These are phyloP conservation scores for Spirogloea muscicola DNA, from an alignment of 139 green algal species.

Conservation along the genomic window DNA sequence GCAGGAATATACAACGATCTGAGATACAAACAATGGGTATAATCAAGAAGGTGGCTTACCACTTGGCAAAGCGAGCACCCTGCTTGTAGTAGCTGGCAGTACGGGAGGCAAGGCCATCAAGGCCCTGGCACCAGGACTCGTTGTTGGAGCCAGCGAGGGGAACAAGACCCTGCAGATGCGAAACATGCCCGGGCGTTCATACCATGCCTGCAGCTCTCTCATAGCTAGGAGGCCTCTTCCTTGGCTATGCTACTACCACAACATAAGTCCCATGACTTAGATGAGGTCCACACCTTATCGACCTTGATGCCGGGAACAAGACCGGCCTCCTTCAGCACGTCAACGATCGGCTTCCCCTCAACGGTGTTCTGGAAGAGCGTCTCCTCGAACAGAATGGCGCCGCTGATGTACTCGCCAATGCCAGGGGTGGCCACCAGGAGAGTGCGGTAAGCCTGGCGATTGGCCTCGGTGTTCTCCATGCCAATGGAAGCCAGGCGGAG, in stretches of 20 bases:
- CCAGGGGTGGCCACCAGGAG: slow-evolving; percentile 34
- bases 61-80: slow-evolving; percentile 95
- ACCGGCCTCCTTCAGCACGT: slow-evolving; percentile 73
- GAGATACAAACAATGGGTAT: background rate
- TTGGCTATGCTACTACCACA: too few relatives aligned
- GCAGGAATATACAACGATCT: too few relatives aligned
- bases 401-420: slow-evolving; percentile 72
- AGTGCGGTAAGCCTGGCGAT: slow-evolving; percentile 47
- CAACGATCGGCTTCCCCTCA: slow-evolving; percentile 77
- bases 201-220: too few relatives aligned
- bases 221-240: too few relatives aligned
- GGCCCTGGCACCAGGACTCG: slow-evolving; percentile 89
- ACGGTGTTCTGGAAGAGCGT: slow-evolving; percentile 90
- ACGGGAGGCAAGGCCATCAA: slow-evolving; percentile 85
- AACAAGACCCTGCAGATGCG: slow-evolving; percentile 75
- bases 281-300: too few relatives aligned
- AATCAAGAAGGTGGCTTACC: too few relatives aligned
- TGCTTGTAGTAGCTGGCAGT: slow-evolving; percentile 95
- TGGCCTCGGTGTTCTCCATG: slow-evolving; percentile 56
- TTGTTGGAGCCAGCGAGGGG: slow-evolving; percentile 84
- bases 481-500: slow-evolving; percentile 85
- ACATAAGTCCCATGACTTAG: too few relatives aligned
- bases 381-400: slow-evolving; percentile 98
- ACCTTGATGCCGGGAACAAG: slow-evolving; percentile 86
- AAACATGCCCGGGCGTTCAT: too few relatives aligned